Conservation (phyloP, 495 filamentous ascomycete genomes). For the Podospora fimiseda region DNA sequence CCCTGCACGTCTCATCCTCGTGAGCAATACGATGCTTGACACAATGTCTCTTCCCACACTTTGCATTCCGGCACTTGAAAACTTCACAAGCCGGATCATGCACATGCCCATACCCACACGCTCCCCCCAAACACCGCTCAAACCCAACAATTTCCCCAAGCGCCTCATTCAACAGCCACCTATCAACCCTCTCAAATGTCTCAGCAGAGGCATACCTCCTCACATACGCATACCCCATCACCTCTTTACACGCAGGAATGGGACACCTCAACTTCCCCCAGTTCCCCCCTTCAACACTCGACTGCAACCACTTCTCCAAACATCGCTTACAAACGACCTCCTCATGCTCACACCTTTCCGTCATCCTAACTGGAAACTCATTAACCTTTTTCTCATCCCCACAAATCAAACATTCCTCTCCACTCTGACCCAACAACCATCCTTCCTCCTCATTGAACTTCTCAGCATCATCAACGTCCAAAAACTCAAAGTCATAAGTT, state of each 20-base stretch:
- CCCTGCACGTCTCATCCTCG: conserved; percentile 40
- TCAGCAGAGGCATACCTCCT: conserved; percentile 23
- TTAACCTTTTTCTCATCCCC: conserved; percentile 30
- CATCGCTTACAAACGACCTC: conserved; percentile 32
- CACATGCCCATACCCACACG: conserved; percentile 42
- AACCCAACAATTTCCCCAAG: conserved; percentile 34
- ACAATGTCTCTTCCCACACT: conserved; percentile 34
- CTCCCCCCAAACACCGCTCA: conserved; percentile 34
- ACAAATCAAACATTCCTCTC: conserved; percentile 34
- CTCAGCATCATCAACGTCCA: conserved; percentile 20
- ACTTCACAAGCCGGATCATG: conserved; percentile 27
- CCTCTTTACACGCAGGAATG: conserved; percentile 27
- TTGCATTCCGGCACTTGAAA: conserved; percentile 30
- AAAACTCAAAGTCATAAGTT: conserved; percentile 28
- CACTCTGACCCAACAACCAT: conserved; percentile 27
- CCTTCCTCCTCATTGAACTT: conserved; percentile 27
- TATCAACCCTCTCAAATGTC: conserved; percentile 33
- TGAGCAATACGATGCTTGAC: conserved; percentile 42
- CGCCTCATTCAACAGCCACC: conserved; percentile 22
- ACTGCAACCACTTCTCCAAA: conserved; percentile 28
- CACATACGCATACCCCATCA: conserved; percentile 30
- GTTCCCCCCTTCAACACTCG: conserved; percentile 23
- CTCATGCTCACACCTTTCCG: conserved; percentile 29
- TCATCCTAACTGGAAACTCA: conserved; percentile 31
- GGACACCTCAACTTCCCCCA: conserved; percentile 36